Evolutionary conservation across 768 basidiomycete genomes (phyloP).

Genomic region (Lyophyllum shimeji): DNA sequence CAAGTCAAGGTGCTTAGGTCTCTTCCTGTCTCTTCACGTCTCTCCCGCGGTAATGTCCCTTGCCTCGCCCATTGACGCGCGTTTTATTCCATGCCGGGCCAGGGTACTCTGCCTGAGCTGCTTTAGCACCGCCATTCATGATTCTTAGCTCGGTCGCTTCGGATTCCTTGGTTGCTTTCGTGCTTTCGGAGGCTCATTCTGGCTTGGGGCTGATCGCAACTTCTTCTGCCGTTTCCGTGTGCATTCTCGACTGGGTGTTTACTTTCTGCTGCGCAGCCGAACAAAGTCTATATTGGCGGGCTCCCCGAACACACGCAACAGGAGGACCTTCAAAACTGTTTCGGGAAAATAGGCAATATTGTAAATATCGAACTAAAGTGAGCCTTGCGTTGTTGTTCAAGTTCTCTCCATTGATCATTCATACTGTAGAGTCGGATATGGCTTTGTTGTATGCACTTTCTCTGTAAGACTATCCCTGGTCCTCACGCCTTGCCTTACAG

Average conservation of each 20-base stretch:
- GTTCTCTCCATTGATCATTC: conserved; percentile 13
- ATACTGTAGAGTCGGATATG: conserved; percentile 71
- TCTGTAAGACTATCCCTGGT: not conserved
- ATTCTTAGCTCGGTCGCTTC: conserved; percentile 27
- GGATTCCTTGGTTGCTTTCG: conserved; percentile 33
- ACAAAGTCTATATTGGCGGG: conserved; percentile 91
- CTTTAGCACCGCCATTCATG: conserved; percentile 35
- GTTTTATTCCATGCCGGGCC: conserved; percentile 35
- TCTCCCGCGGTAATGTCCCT: conserved; percentile 24
- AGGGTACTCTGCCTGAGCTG: conserved; percentile 34
- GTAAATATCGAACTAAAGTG: conserved; percentile 82
- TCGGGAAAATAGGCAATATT: conserved; percentile 81
- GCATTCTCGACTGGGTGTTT: conserved; percentile 60
- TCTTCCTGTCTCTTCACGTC: conserved; percentile 40
- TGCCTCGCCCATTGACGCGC: conserved; percentile 23
- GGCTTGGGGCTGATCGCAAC: conserved; percentile 43
- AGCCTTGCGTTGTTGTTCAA: conserved; percentile 27
- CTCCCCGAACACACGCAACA: conserved; percentile 84
- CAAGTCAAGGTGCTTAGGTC: conserved; percentile 88
- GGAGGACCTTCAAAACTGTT: conserved; percentile 84
- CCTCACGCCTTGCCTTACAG: conserved; percentile 33
- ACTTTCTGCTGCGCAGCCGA: conserved; percentile 79
- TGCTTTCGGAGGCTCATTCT: conserved; percentile 40
- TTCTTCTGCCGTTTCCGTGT: conserved; percentile 49
- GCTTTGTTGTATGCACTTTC: conserved; percentile 71